phyloP scores from a whole-genome alignment of 225 moss, liverwort and hornwort species.

The Ulota crispa region DNA sequence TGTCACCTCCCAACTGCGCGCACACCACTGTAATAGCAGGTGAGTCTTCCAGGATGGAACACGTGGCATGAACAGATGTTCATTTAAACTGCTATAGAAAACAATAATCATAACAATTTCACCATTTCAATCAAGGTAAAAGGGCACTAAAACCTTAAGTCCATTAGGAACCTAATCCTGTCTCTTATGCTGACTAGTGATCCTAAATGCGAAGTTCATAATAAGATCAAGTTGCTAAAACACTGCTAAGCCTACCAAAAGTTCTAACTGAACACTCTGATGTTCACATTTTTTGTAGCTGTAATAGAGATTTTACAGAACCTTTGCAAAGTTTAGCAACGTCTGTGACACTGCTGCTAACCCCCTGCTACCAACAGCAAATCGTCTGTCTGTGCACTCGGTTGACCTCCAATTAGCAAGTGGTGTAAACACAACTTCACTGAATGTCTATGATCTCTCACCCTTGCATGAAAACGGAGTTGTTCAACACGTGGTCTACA shows the following conservation, averaged over 20 bases:
- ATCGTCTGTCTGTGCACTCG: not conserved
- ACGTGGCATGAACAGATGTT: not conserved
- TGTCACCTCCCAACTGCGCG: conserved; percentile 63
- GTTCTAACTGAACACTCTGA: too few relatives aligned
- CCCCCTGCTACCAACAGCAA: not conserved
- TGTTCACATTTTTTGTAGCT: too few relatives aligned
- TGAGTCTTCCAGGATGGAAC: not conserved
- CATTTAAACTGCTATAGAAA: not conserved
- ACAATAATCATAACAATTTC: not conserved
- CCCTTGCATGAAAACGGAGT: not conserved
- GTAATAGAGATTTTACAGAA: too few relatives aligned
- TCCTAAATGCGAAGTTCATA: too few relatives aligned
- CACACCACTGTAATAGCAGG: conserved; percentile 52
- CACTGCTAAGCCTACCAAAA: too few relatives aligned
- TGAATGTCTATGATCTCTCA: not conserved
- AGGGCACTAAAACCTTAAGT: not conserved
- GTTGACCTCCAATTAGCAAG: not conserved
- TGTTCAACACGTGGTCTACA: not conserved
- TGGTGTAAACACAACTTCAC: not conserved
- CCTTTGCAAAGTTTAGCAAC: too few relatives aligned
- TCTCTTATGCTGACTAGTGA: not conserved
- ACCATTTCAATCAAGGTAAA: not conserved
- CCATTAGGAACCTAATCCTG: not conserved
- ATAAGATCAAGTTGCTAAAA: too few relatives aligned
- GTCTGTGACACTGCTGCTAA: not conserved